Conservation (phyloP, 2,329 filamentous ascomycete species). For the Beauveria rudraprayagi region DNA sequence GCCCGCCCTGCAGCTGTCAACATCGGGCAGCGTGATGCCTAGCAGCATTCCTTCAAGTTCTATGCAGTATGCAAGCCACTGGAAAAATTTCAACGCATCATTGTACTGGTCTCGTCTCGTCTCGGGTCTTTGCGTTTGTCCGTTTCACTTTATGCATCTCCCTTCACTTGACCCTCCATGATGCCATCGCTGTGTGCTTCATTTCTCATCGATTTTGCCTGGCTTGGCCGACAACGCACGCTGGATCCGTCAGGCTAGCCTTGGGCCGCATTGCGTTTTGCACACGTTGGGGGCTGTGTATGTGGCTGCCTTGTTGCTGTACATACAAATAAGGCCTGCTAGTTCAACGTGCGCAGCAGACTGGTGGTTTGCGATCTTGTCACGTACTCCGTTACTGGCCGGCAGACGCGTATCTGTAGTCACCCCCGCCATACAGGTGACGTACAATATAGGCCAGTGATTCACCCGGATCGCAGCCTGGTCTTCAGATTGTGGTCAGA, state of each 20-base stretch:
- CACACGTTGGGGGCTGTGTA: neutral
- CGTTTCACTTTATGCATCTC: neutral
- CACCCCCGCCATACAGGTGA: neutral
- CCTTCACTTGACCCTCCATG: neutral
- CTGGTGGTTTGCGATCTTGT: neutral
- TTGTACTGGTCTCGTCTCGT: too few species aligned
- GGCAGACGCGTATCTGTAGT: neutral
- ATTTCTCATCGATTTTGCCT: neutral
- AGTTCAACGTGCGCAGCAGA: neutral
- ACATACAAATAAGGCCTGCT: neutral
- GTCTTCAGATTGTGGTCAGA: too few species aligned
- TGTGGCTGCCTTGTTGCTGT: neutral
- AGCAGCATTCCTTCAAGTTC: constrained; percentile 15
- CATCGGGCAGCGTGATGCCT: neutral
- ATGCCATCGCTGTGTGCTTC: neutral
- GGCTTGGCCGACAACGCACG: neutral
- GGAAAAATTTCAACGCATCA: constrained; percentile 1
- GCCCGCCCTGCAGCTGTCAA: neutral
- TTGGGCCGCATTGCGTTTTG: constrained; percentile 11
- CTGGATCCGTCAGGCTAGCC: constrained; percentile 1
- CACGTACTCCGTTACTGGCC: neutral
- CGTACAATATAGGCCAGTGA: neutral
- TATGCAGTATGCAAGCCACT: constrained; percentile 26
- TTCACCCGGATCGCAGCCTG: neutral
- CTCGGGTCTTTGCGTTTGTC: too few species aligned